Base-by-base conservation (phyloP, 768 basidiomycete genomes). In the Tulasnella sp. region DNA sequence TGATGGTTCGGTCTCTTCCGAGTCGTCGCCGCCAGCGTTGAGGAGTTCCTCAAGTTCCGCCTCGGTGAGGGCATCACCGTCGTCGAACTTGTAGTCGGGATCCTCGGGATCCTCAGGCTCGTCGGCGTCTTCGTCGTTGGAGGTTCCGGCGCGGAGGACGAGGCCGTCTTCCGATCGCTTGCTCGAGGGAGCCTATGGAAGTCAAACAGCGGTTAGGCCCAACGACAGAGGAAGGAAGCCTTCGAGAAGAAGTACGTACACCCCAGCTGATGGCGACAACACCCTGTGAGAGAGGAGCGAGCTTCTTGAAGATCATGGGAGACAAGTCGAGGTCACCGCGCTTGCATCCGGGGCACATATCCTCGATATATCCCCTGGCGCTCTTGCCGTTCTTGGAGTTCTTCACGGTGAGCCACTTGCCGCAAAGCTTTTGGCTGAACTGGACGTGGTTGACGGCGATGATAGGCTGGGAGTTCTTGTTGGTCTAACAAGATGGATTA, bases 291-390 rank as follows among this genome's bases (percentile, higher is more conserved):
- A 41, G 17, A 1, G 36, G 22, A n/a, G 22, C 71, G 14, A 72
- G 37, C 62, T 64, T 35, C 29, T 40, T 64, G 35, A 72, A 72
- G 12, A 72, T 9, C n/a, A 35, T 16, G 5, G 59, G 59, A 22
- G 71, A 72, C 29, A 72, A 34, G 44, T 72, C 71, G n/a, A 72
- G 39, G 36, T 35, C 36, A 9, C 62, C 62, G n/a, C 39, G 32
- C 19, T 37, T 62, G 72, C 79, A 80, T 17, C 71, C 65, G 17
- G 79, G 79, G 74, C 79, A 80, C 42, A 76, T 74, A 74, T 80
- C 79, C 62, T 75, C 78, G 62, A 78, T 75, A 32, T 47, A 69
- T 34, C 76, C 77, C 16, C 62, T 67, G 69, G 77, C 76, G 37
- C 72, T 75, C 52, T 77, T 77, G 69, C 77, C 77, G 71, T 74